Conservation (phyloP, 164 flowering plant genomes). For the Santalum album region DNA sequence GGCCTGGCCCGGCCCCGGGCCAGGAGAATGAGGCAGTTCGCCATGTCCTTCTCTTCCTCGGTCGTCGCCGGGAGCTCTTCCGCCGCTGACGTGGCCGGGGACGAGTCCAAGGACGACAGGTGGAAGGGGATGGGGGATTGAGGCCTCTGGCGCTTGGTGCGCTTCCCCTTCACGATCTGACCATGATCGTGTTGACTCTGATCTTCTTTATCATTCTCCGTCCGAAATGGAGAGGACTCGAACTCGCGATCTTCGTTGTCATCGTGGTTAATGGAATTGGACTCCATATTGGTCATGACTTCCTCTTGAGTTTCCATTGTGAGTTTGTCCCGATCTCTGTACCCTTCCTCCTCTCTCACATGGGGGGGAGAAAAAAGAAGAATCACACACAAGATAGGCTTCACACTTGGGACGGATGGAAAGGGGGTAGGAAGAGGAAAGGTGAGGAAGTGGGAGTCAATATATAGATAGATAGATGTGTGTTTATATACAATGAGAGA, state of each 20-base stretch:
- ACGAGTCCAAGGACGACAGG: slow-evolving; percentile 5
- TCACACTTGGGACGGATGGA: not conserved
- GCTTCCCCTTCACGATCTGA: slow-evolving; percentile 29
- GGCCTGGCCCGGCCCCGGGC: slow-evolving; percentile 38
- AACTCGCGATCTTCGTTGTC: slow-evolving; percentile 6
- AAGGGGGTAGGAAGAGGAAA: slow-evolving; percentile 4
- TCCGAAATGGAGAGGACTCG: too few relatives aligned
- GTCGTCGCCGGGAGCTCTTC: slow-evolving; percentile 2
- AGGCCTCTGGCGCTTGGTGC: slow-evolving; percentile 34
- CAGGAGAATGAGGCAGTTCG: slow-evolving; percentile 63
- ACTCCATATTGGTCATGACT: not conserved
- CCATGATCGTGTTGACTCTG: slow-evolving; percentile 15
- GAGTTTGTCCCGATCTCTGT: not conserved
- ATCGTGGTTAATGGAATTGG: not conserved
- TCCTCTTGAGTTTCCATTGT: not conserved
- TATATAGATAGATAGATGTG: not conserved
- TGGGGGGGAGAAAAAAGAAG: too few relatives aligned
- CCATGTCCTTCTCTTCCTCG: slow-evolving; percentile 66
- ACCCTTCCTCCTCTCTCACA: too few relatives aligned
- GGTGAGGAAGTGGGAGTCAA: not conserved
- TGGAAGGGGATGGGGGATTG: slow-evolving; percentile 30
- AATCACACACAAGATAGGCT: too few relatives aligned
- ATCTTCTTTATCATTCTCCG: slow-evolving; percentile 13
- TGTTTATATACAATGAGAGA: not conserved
- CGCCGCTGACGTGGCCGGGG: slow-evolving; percentile 3